Base-by-base conservation (phyloP, 768 basidiomycete species). In the Solioccasus polychromus region DNA sequence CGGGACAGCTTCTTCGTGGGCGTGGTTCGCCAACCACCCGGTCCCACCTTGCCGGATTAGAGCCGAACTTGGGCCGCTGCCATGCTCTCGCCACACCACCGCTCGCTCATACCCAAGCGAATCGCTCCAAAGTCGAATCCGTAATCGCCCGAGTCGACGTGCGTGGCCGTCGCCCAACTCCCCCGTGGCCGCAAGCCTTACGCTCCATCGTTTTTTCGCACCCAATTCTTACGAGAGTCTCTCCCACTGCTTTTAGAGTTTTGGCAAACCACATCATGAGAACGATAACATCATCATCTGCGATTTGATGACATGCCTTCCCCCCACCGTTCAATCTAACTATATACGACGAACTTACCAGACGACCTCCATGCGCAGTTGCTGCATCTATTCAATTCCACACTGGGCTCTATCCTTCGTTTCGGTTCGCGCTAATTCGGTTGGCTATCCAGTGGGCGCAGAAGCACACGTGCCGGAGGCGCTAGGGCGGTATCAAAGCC, bases 191-290 rank as follows among this genome's bases (percentile, higher is more conserved):
- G 28, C 12, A 12, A 28, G 8, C 8, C 28, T 7, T 12, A 28
- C 28, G 8, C 28, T 45, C 26, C 12, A 38, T n/a, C 36, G 18
- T 24, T n/a, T n/a, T n/a, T n/a, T n/a, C n/a, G n/a, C n/a, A n/a
- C n/a, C n/a, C n/a, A n/a, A n/a, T n/a, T n/a, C n/a, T 62, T 56
- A 59, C 57, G 60, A 47, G 18, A 53, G 32, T 15, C n/a, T 35
- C 46, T 52, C 56, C 47, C 57, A 53, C 45, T 48, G 20, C 28
- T 42, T 48, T 36, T n/a, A n/a, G 39, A 39, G 46, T 48, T 50
- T 59, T 37, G 56, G 26, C 51, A 30, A 51, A 24, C 28, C 31
- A 45, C 39, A 50, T 41, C 56, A 59, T 61, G 58, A 34, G 60
- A 61, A 59, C 8, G 39, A 46, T 42, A 29, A 17, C 42, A 35